These are phyloP conservation scores for Venturia oleaginea DNA, from an alignment of 2,329 filamentous ascomycete genomes.

Conservation along the genomic window DNA sequence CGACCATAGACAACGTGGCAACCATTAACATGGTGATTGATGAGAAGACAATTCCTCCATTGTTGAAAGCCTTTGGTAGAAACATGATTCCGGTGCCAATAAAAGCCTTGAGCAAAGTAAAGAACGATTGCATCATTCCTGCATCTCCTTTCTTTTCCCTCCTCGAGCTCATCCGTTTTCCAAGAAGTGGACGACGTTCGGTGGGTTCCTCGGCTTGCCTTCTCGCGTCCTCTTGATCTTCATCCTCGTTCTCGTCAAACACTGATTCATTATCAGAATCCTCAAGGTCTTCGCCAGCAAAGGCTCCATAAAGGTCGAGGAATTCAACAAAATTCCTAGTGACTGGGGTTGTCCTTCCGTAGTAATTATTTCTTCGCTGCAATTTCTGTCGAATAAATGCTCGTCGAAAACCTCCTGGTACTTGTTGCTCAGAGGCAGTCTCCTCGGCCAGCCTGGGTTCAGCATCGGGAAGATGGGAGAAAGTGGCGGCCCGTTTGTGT, in stretches of 20 bases:
- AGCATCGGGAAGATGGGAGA: conserved; percentile 43
- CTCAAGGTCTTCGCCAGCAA: conserved; percentile 62
- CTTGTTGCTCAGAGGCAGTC: conserved; percentile 36
- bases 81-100: conserved; percentile 78
- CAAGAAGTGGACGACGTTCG: conserved; percentile 55
- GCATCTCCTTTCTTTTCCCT: conserved; percentile 47
- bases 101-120: conserved; percentile 70
- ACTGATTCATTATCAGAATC: conserved; percentile 53
- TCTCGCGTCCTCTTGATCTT: conserved; percentile 23
- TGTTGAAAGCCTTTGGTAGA: conserved; percentile 68
- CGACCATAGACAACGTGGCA: conserved; percentile 57
- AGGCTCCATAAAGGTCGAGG: conserved; percentile 64
- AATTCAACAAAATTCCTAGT: conserved; percentile 67
- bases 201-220: conserved; percentile 19
- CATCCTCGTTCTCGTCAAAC: conserved; percentile 43
- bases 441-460: conserved; percentile 22
- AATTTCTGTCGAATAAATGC: conserved; percentile 39
- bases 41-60: conserved; percentile 68
- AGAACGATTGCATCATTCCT: conserved; percentile 63
- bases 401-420: conserved; percentile 46
- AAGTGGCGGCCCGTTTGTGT: conserved; percentile 55
- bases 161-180: conserved; percentile 43
- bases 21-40: conserved; percentile 58
- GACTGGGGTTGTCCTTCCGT: conserved; percentile 44
- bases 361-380: conserved; percentile 23